Percentiles rank a stretch among this genome's conserved stretches.
Evolutionary conservation across 148 eudicot genomes (phyloP).

Genomic region (Suaeda aralocaspica): DNA sequence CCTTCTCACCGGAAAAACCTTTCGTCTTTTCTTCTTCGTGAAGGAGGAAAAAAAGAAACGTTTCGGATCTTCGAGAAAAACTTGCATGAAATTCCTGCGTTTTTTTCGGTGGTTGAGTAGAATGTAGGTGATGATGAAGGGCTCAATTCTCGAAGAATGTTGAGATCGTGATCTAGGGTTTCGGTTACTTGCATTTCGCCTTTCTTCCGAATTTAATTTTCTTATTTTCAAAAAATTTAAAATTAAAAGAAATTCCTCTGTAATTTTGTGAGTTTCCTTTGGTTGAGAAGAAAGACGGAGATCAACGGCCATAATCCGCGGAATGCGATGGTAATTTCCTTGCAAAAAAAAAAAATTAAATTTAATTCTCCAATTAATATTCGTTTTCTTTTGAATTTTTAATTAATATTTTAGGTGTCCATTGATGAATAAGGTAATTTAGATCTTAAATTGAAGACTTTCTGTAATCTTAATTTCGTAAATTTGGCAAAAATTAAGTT

Average conservation of each 20-base stretch:
- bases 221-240: not conserved
- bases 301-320: constrained; percentile 27
- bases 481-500: not conserved
- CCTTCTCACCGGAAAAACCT: not conserved
- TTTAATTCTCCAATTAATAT: not conserved
- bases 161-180: constrained; percentile 54
- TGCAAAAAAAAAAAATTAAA: not conserved
- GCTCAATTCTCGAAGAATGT: constrained; percentile 25
- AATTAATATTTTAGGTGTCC: not conserved
- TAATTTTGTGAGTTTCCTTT: not conserved
- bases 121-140: constrained; percentile 48
- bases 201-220: constrained; percentile 1
- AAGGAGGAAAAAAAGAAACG: not conserved
- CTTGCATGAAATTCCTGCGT: constrained; percentile 36
- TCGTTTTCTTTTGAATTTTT: too few species aligned
- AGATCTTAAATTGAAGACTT: constrained; percentile 11
- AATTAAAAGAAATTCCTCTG: too few species aligned
- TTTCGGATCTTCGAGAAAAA: constrained; percentile 33
- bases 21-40: not conserved
- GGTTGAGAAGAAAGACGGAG: constrained; percentile 50
- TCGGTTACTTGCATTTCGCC: constrained; percentile 10
- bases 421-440: not conserved
- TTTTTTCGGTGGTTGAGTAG: constrained; percentile 28
- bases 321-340: constrained; percentile 71
- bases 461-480: not conserved